Evolutionary conservation across 2,329 filamentous ascomycete genomes (phyloP).

Genomic region (Xylaria arbuscula): DNA sequence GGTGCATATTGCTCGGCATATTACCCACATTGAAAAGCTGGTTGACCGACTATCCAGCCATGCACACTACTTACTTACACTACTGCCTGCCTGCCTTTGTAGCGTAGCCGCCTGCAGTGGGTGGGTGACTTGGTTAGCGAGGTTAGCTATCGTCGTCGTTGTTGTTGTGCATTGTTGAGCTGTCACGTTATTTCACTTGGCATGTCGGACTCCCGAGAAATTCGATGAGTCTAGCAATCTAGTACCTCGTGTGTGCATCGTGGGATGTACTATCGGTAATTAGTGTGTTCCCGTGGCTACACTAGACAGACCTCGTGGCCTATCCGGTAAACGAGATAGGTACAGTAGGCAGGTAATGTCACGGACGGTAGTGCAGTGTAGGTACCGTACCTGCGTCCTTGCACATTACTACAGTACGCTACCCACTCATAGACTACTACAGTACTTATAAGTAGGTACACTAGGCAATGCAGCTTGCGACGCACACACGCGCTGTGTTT

Average conservation of each 20-base stretch:
- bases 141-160: not conserved
- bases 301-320: conserved; percentile 17
- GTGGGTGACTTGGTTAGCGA: not conserved
- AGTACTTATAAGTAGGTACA: too few species aligned
- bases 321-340: not conserved
- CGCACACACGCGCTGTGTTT: conserved; percentile 5
- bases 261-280: not conserved
- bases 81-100: not conserved
- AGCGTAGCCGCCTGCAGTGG: conserved; percentile 11
- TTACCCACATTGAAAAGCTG: not conserved
- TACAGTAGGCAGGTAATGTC: not conserved
- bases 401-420: conserved; percentile 17
- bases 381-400: not conserved
- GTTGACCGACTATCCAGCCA: not conserved
- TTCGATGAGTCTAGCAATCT: not conserved
- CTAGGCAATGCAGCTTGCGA: not conserved
- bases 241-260: conserved; percentile 2
- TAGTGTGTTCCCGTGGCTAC: not conserved
- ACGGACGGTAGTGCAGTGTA: not conserved
- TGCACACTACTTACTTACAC: not conserved
- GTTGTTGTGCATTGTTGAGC: conserved; percentile 24
- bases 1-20: too few species aligned
- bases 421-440: too few species aligned
- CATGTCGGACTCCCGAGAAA: conserved; percentile 16
- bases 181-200: conserved; percentile 32